Base-by-base conservation (phyloP, 1,284 basidiomycete species). In the Fomitopsis palustris region DNA sequence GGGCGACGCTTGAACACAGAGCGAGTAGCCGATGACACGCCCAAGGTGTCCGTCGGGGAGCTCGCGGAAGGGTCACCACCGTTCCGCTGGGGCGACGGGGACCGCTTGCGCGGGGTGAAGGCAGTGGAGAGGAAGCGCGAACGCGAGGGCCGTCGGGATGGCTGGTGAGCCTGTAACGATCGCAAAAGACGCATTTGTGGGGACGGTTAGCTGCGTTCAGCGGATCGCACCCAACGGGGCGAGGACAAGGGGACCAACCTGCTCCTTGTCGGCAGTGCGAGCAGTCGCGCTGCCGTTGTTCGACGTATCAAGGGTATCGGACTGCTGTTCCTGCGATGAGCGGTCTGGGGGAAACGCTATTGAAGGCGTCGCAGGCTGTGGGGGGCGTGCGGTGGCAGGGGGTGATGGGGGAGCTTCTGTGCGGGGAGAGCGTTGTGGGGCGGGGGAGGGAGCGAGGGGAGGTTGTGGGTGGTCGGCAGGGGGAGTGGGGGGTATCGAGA, bases 131-230 rank as follows among this genome's bases (percentile, higher is more conserved):
- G 65, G 62, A 70, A 68, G 14, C 49, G 49, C 56, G 62, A 66
- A 52, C 65, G 68, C 19, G 70, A 66, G 12, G 69, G 66, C 54
- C 70, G 70, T 55, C 67, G 67, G n/a, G 64, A 53, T 10, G 66
- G 64, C 53, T 62, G 51, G 33, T 67, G 70, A 66, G 61, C 63
- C 64, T 67, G 49, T 31, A 59, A 55, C 19, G 55, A 42, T 37
- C 33, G 23, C 29, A 38, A 27, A 29, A 57, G 35, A 54, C 31
- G 54, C 41, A 52, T 56, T 57, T 41, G 53, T 23, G 27, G 42
- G 45, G 37, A 53, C 25, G 53, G 55, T 59, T 33, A 61, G 60
- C 55, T 51, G 49, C 33, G 23, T 35, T 39, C 52, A 25, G 41
- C 41, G 43, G 38, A 51, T 38, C 41, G 25, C 39, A 37, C n/a